Evolutionary conservation across 371 early-diverging fungal species (phyloP).

Genomic region (Mortierella sp.): DNA sequence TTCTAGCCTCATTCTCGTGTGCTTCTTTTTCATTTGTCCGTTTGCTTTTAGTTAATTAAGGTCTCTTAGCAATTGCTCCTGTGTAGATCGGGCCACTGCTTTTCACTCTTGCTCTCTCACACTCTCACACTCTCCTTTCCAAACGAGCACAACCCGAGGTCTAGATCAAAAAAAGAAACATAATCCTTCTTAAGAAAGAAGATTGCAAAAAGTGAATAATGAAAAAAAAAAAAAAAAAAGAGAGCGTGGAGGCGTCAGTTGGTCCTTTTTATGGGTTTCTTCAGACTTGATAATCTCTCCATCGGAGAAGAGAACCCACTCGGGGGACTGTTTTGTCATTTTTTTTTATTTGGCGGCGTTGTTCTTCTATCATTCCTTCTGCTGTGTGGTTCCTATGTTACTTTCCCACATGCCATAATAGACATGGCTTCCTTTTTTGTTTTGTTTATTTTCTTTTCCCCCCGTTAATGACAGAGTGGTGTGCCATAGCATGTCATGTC

Average conservation of each 20-base stretch:
- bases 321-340: too few species aligned
- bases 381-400: not conserved
- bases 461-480: too few species aligned
- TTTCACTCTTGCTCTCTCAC: too few species aligned
- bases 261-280: slow-evolving; percentile 6
- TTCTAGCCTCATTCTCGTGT: not conserved
- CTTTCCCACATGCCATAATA: slow-evolving; percentile 10
- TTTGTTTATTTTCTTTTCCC: too few species aligned
- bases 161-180: not conserved
- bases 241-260: not conserved
- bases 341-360: not conserved
- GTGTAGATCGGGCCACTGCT: not conserved
- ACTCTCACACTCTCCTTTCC: not conserved
- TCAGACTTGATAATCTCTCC: too few species aligned
- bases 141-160: not conserved
- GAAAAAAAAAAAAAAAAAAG: not conserved
- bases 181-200: not conserved
- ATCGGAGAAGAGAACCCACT: too few species aligned
- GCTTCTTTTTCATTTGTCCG: not conserved
- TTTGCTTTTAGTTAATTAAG: too few species aligned
- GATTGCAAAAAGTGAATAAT: not conserved
- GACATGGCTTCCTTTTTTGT: too few species aligned
- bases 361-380: not conserved
- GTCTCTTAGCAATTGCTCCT: too few species aligned
- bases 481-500: not conserved